Evolutionary conservation across 176 grass and related monocot genomes (phyloP).

Genomic region (Saccharum officinarum): DNA sequence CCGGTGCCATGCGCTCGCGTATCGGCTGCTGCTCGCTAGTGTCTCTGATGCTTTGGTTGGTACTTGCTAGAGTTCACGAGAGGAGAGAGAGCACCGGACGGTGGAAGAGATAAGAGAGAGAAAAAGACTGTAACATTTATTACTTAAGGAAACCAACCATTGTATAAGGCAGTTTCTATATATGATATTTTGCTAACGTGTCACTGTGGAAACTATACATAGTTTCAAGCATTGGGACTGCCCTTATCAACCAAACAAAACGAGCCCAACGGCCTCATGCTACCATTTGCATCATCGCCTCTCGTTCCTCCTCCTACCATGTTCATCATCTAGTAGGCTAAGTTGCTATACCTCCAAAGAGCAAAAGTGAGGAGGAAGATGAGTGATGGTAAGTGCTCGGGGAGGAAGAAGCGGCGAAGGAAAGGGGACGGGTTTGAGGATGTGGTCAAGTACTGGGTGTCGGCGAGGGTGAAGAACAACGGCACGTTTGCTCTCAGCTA

Average conservation of each 20-base stretch:
- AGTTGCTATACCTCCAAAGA: neutral
- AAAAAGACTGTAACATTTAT: no score
- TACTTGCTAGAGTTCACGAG: no score
- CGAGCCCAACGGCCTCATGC: neutral
- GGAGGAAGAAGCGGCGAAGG: neutral
- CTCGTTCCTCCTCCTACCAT: neutral
- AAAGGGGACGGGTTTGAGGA: neutral
- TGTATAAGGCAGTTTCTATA: no score
- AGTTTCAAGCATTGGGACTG: no score
- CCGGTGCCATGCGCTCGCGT: no score
- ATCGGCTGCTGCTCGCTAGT: no score
- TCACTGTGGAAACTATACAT: no score
- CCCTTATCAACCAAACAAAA: neutral
- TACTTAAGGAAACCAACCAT: no score
- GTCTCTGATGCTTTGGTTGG: no score
- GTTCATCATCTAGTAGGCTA: neutral
- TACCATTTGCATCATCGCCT: neutral
- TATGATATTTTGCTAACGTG: no score
- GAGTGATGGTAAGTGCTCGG: neutral
- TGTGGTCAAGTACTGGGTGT: neutral
- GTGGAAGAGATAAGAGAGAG: no score
- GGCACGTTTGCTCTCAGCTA: constrained; percentile 19
- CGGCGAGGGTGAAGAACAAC: neutral
- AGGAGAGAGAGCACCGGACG: no score
- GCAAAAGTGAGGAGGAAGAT: neutral